A percentile compares a stretch with the other conserved stretches of the same genome.
These are phyloP conservation scores for Cryptococcus jaspeensis DNA, from an alignment of 1,284 basidiomycete genomes.

Conservation along the genomic window DNA sequence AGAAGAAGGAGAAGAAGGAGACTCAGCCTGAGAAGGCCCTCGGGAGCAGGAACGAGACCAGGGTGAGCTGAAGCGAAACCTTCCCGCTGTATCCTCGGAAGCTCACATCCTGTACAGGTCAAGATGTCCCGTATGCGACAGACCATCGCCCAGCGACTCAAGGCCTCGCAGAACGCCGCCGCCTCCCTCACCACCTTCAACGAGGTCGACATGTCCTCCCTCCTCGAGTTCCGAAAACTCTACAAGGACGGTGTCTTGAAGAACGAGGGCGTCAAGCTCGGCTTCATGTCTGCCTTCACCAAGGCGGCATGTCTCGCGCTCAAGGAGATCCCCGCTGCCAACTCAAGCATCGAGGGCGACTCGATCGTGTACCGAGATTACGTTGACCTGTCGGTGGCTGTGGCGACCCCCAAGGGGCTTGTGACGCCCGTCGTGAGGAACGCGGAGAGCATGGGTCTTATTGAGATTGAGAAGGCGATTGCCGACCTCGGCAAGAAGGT, in stretches of 20 bases:
- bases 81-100: background rate
- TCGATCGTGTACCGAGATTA: slow-evolving; percentile 95
- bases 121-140: slow-evolving; percentile 98
- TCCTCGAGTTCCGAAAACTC: slow-evolving; percentile 89
- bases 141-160: slow-evolving; percentile 94
- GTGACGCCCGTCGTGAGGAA: slow-evolving; percentile 96
- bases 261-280: slow-evolving; percentile 92
- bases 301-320: slow-evolving; percentile 82
- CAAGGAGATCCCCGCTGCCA: slow-evolving; percentile 89
- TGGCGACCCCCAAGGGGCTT: slow-evolving; percentile 94
- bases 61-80: slow-evolving; percentile 56
- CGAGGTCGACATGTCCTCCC: slow-evolving; percentile 97
- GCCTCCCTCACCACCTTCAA: slow-evolving; percentile 98
- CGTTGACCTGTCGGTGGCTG: slow-evolving; percentile 90
- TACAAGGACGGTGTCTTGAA: slow-evolving; percentile 95
- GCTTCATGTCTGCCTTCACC: slow-evolving; percentile 98
- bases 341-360: slow-evolving; percentile 89
- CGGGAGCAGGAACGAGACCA: slow-evolving; percentile 71
- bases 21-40: slow-evolving; percentile 26
- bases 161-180: slow-evolving; percentile 96
- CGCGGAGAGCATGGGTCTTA: slow-evolving; percentile 78
- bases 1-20: slow-evolving; percentile 32
- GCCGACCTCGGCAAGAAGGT: slow-evolving; percentile 87
- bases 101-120: slow-evolving; percentile 57
- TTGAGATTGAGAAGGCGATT: slow-evolving; percentile 93